These are phyloP conservation scores for Puccinia triticina DNA, from an alignment of 1,284 basidiomycete genomes.

Conservation along the genomic window DNA sequence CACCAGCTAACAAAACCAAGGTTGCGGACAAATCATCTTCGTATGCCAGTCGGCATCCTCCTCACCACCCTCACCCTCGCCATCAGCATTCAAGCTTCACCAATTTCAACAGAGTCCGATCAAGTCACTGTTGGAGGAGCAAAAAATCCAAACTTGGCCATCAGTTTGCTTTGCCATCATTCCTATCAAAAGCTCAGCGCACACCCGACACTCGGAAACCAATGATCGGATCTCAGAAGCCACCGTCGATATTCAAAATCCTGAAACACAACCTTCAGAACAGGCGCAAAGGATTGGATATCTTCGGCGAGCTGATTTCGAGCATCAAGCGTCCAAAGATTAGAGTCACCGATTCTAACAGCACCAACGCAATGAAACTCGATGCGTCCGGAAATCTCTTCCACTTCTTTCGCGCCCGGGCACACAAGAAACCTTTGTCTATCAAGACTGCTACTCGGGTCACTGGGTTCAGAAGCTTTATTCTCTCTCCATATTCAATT, in stretches of 20 bases:
- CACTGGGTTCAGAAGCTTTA: constrained; percentile 34
- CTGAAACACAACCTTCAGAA: constrained; percentile 1
- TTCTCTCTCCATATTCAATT: constrained; percentile 39
- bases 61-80: background rate
- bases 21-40: background rate
- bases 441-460: background rate
- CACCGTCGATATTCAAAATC: background rate
- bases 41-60: background rate
- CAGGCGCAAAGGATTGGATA: background rate
- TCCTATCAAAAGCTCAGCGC: background rate
- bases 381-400: background rate
- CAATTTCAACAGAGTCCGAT: constrained; percentile 6
- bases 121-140: background rate
- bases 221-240: background rate
- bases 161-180: background rate
- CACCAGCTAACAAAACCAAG: background rate
- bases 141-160: background rate
- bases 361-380: constrained; percentile 11
- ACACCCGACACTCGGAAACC: too few relatives aligned
- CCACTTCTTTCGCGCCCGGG: background rate
- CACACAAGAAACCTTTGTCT: background rate
- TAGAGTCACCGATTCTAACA: background rate
- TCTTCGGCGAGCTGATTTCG: background rate
- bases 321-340: background rate
- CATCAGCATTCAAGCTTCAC: background rate